These are phyloP conservation scores for Erythrobasidium yunnanense DNA, from an alignment of 768 basidiomycete genomes.

Conservation along the genomic window DNA sequence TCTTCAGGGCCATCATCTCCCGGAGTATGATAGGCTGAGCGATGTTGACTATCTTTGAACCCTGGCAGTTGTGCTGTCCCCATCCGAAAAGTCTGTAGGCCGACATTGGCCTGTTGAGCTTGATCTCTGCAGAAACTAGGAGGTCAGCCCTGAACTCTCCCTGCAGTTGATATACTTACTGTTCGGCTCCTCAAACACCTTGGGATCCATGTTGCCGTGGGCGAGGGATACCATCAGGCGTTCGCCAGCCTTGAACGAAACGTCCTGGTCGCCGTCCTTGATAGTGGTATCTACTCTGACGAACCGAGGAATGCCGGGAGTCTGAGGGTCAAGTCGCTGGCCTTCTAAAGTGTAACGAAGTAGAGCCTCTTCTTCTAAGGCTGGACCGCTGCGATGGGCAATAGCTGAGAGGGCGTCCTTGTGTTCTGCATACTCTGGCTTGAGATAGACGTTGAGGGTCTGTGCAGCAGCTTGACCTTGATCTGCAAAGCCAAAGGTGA, in stretches of 20 bases:
- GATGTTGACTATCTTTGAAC: conserved; percentile 1
- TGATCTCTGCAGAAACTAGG: neutral
- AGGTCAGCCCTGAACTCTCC: too few species aligned
- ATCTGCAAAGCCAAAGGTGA: neutral
- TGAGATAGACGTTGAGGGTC: conserved; percentile 20
- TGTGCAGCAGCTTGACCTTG: conserved; percentile 7
- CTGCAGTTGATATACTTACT: too few species aligned
- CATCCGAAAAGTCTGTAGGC: neutral
- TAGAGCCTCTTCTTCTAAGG: conserved; percentile 2
- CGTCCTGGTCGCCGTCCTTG: conserved; percentile 18
- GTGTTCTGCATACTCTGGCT: neutral
- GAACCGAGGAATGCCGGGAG: conserved; percentile 8
- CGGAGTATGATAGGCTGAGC: neutral
- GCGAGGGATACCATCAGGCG: neutral
- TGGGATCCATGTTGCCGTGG: neutral
- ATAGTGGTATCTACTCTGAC: neutral
- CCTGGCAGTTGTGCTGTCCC: neutral
- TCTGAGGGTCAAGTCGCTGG: conserved; percentile 1
- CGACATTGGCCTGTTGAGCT: neutral
- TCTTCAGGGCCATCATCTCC: conserved; percentile 28
- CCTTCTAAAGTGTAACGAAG: conserved; percentile 8
- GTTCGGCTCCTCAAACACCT: conserved; percentile 11
- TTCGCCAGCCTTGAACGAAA: conserved; percentile 15
- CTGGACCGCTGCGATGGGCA: neutral
- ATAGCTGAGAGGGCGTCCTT: neutral